A percentile compares a stretch with the other conserved stretches of the same genome.
Conservation (phyloP, 83 land plant genomes). For the Larix sibirica region DNA sequence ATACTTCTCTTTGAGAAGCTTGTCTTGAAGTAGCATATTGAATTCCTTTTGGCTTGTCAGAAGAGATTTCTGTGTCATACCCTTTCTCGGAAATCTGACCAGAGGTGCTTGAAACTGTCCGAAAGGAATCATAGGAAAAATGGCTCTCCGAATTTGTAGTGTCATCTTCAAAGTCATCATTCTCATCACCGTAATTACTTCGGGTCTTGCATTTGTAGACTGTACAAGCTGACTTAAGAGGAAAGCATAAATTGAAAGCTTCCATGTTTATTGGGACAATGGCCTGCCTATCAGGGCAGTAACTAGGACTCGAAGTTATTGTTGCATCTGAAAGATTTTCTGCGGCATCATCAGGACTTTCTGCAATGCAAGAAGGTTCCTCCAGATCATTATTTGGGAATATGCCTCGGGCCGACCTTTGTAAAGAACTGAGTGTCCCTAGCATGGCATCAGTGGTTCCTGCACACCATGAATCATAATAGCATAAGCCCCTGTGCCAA, state of each 20-base stretch:
- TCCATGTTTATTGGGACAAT: conserved; percentile 10
- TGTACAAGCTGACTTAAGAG: conserved; percentile 6
- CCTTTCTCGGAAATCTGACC: conserved; percentile 2
- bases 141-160: conserved; percentile 8
- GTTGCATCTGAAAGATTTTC: conserved; percentile 5
- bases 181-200: neutral
- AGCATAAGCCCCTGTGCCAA: neutral
- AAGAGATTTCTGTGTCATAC: conserved; percentile 22
- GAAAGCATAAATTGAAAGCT: conserved; percentile 6
- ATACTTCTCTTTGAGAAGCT: neutral
- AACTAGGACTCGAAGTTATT: neutral
- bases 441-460: neutral
- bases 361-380: neutral
- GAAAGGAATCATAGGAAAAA: conserved; percentile 17
- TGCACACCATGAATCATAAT: conserved; percentile 7
- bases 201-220: neutral
- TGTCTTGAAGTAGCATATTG: neutral
- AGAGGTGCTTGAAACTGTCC: conserved; percentile 4
- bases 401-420: neutral
- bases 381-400: neutral
- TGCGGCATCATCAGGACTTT: neutral
- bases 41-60: conserved; percentile 17
- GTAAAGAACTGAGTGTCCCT: neutral
- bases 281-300: conserved; percentile 12
- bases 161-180: neutral